Conservation (phyloP, 2,329 filamentous ascomycete genomes). For the Rhinocladiella similis region DNA sequence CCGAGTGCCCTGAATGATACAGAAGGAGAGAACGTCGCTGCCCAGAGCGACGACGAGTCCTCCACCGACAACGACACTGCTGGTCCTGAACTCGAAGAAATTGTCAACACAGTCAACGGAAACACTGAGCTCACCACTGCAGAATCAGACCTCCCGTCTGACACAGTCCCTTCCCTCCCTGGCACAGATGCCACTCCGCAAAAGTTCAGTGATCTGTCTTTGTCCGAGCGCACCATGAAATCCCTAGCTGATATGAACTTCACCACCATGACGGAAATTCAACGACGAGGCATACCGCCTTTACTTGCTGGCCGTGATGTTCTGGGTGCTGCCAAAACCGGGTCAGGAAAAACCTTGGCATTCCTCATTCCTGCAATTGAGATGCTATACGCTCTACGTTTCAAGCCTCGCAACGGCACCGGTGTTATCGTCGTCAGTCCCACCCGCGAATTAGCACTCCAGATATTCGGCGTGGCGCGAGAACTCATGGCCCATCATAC, state of each 20-base stretch:
- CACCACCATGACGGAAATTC: slow-evolving; percentile 93
- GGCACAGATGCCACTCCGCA: slow-evolving; percentile 62
- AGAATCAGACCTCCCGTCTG: slow-evolving; percentile 52
- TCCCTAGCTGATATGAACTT: slow-evolving; percentile 92
- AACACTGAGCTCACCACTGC: slow-evolving; percentile 20
- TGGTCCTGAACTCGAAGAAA: slow-evolving; percentile 34
- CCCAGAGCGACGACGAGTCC: slow-evolving; percentile 33
- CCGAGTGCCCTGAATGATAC: background rate
- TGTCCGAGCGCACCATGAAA: slow-evolving; percentile 85
- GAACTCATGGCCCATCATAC: slow-evolving; percentile 92
- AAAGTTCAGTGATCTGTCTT: slow-evolving; percentile 76
- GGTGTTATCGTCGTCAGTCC: slow-evolving; percentile 92
- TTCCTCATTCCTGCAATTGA: slow-evolving; percentile 94
- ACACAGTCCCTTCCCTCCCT: slow-evolving; percentile 55
- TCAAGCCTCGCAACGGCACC: slow-evolving; percentile 92
- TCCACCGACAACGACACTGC: slow-evolving; percentile 30
- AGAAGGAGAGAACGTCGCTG: slow-evolving; percentile 34
- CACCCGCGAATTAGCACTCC: slow-evolving; percentile 88
- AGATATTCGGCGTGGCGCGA: slow-evolving; percentile 92
- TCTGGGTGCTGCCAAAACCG: slow-evolving; percentile 92
- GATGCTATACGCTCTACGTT: slow-evolving; percentile 84
- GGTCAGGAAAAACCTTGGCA: slow-evolving; percentile 90
- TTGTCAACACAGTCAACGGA: slow-evolving; percentile 31
- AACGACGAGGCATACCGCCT: slow-evolving; percentile 82
- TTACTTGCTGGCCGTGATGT: slow-evolving; percentile 88